Percentiles rank a stretch among this genome's conserved stretches.
These are phyloP conservation scores for Acanthamoeba royreba DNA, from an alignment of 208 protist species.

Conservation along the genomic window DNA sequence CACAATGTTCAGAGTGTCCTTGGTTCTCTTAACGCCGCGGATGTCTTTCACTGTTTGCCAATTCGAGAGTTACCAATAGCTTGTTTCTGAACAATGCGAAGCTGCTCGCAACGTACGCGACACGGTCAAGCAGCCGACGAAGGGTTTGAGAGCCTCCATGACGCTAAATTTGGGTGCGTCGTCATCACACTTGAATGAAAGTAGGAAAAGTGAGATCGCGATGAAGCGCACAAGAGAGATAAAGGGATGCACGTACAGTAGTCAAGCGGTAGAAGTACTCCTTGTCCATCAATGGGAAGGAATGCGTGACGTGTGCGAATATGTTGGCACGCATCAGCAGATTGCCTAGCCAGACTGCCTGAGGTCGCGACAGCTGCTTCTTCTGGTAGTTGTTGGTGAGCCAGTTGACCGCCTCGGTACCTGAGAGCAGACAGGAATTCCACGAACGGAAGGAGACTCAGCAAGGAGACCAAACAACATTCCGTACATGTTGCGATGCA, in stretches of 20 bases:
- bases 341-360: constrained; percentile 26
- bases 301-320: background rate
- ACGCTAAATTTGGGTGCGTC: background rate
- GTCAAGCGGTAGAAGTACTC: background rate
- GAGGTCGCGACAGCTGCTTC: background rate
- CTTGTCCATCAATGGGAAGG: constrained; percentile 18
- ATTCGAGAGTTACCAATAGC: background rate
- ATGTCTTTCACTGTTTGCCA: background rate
- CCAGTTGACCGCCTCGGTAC: background rate
- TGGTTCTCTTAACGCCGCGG: background rate
- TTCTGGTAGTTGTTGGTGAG: background rate
- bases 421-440: too few relatives aligned
- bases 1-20: background rate
- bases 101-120: too few relatives aligned
- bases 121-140: background rate
- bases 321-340: background rate
- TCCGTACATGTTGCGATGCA: too few relatives aligned
- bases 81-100: background rate
- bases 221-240: too few relatives aligned
- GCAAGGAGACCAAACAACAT: too few relatives aligned
- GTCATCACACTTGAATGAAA: background rate
- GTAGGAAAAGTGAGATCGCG: too few relatives aligned
- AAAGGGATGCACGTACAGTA: background rate
- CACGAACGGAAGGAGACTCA: too few relatives aligned
- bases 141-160: background rate